Evolutionary conservation across 2,329 filamentous ascomycete genomes (phyloP), one percentile per base, ranked within the genome.

Genomic region (Microdochium trichocladiopsis): DNA sequence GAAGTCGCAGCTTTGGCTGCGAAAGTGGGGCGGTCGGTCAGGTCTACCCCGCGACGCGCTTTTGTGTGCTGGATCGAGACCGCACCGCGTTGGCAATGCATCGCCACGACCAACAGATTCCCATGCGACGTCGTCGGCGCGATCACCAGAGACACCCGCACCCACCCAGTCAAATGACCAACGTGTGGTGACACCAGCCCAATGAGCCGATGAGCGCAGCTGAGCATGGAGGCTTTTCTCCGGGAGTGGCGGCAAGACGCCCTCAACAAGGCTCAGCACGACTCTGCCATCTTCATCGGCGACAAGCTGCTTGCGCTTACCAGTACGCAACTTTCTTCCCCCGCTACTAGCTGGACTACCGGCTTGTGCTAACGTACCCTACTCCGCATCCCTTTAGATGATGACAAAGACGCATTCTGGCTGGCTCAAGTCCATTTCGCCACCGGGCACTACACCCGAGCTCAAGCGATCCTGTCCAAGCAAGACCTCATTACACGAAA

Each of bases 361-460:
- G 31, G 33, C 28, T 48, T 43, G 50, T 55, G 36, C 54, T 62
- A 36, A 59, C 52, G 48, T 51, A 48, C 8, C 54, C 50, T 52
- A 36, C 43, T 55, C 50, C 59, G 25, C 54, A 37, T 28, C 18
- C 25, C 14, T 24, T 9, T 58, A 96, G 94, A 92, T 64, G 88
- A 93, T 67, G 91, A 96, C 63, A 86, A 90, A 58, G 94, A 99
- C 68, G 93, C 92, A 41, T 96, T 96, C 66, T 96, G 91, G 87
- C 86, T 99, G 45, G 94, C 94, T n/a, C 93, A 97, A 71, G 90
- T 96, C 36, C 93, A 99, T 71, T 99, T 97, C 72, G 88, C 87
- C 50, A 94, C 90, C 49, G 92, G 90, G 61, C 96, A 97, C 74
- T 96, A 95, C 69, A 94, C 88, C 9, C 88, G 94, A 62, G 92